phyloP scores from a whole-genome alignment of 2,329 filamentous ascomycete genomes.

The Xylaria sp. region DNA sequence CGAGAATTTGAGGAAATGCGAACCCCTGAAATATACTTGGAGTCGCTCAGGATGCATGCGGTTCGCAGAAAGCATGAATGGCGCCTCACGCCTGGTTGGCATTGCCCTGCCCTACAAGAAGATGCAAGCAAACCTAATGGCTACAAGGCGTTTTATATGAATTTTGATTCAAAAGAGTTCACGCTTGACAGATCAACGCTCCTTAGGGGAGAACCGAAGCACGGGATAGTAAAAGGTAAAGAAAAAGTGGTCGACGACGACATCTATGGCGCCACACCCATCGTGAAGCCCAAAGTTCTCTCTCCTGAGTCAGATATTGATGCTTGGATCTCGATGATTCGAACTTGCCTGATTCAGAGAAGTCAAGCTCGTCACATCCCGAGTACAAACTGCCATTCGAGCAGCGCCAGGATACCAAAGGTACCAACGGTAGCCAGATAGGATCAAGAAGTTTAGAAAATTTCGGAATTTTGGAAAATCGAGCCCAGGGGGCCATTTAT shows the following conservation, averaged over 20 bases:
- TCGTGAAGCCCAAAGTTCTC: neutral
- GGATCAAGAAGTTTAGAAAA: too few species aligned
- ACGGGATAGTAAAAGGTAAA: too few species aligned
- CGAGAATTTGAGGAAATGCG: too few species aligned
- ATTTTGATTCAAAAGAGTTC: neutral
- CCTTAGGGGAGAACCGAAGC: neutral
- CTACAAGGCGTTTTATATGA: neutral
- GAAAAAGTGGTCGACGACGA: neutral
- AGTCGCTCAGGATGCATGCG: neutral
- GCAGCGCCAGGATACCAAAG: too few species aligned
- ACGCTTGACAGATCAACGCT: constrained; percentile 1
- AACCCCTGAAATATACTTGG: neutral
- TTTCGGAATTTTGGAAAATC: too few species aligned
- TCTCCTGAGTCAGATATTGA: neutral
- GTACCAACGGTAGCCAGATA: neutral
- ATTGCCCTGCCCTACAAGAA: neutral
- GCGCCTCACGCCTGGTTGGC: constrained; percentile 6
- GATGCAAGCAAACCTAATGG: neutral
- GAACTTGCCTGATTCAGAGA: neutral
- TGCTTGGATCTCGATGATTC: neutral
- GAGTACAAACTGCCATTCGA: too few species aligned
- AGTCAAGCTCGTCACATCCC: neutral
- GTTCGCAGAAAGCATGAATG: neutral
- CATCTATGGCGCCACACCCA: neutral
- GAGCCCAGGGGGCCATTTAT: too few species aligned